These are phyloP conservation scores for Auricularia sp. DNA, from an alignment of 768 basidiomycete genomes.

Conservation along the genomic window DNA sequence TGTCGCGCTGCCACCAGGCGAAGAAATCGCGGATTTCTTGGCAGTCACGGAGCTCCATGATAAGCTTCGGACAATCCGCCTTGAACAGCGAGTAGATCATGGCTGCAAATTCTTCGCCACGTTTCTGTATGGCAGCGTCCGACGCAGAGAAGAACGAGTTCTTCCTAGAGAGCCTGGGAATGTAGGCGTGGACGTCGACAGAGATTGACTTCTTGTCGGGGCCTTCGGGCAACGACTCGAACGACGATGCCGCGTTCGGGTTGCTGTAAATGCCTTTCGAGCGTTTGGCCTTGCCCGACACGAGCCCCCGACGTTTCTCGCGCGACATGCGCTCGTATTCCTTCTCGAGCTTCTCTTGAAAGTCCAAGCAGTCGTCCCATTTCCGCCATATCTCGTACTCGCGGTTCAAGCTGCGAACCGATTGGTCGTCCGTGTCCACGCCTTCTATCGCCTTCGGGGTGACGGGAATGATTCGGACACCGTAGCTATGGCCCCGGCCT, in stretches of 20 bases:
- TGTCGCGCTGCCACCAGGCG: conserved; percentile 63
- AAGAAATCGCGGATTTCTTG: conserved; percentile 65
- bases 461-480: conserved; percentile 48
- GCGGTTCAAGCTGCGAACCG: conserved; percentile 17
- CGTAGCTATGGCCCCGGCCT: conserved; percentile 50
- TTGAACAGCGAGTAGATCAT: conserved; percentile 51
- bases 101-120: conserved; percentile 47
- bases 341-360: conserved; percentile 58
- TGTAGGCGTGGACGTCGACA: conserved; percentile 51
- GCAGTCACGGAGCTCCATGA: conserved; percentile 53
- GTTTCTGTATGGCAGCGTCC: conserved; percentile 52
- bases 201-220: conserved; percentile 68
- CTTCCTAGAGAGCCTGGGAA: conserved; percentile 63
- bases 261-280: conserved; percentile 41
- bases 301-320: conserved; percentile 56
- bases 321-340: conserved; percentile 56
- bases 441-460: conserved; percentile 1
- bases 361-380: conserved; percentile 76
- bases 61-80: conserved; percentile 51
- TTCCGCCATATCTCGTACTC: conserved; percentile 69
- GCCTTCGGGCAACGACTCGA: conserved; percentile 75
- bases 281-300: conserved; percentile 56
- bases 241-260: conserved; percentile 50
- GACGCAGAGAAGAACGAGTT: conserved; percentile 63
- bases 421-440: conserved; percentile 12